Conservation (phyloP, 331 rosid species). For the Rhamnella rubrinervis region DNA sequence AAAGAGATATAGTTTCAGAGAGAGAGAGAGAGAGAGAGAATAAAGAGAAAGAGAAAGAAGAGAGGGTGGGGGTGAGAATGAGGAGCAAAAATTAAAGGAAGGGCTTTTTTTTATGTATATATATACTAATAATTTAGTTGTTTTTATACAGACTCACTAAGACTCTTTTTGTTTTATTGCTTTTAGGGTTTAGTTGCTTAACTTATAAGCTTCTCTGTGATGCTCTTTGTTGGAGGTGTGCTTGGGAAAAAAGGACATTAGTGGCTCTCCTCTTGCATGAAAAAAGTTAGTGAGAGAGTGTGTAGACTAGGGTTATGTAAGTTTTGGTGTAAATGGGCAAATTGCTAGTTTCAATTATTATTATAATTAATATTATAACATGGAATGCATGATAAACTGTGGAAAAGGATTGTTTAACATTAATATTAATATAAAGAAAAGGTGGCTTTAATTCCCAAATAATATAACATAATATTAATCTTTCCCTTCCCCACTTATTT, state of each 20-base stretch:
- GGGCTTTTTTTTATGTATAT: constrained; percentile 57
- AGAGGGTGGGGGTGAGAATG: constrained; percentile 32
- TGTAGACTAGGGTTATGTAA: not conserved
- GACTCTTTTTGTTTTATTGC: constrained; percentile 65
- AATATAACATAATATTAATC: too few relatives aligned
- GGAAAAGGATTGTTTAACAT: constrained; percentile 26
- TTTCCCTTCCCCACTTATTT: constrained; percentile 43
- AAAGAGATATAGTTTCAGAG: constrained; percentile 1
- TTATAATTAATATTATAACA: too few relatives aligned
- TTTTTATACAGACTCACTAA: constrained; percentile 19
- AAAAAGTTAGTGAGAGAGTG: constrained; percentile 32
- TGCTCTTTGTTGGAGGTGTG: constrained; percentile 28
- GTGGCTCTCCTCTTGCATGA: constrained; percentile 52
- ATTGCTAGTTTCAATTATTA: too few relatives aligned
- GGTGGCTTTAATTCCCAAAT: not conserved
- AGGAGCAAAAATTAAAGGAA: constrained; percentile 63
- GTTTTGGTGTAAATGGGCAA: too few relatives aligned
- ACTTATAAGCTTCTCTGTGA: constrained; percentile 64
- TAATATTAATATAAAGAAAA: too few relatives aligned
- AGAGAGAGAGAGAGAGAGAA: constrained; percentile 22
- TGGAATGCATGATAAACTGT: constrained; percentile 30
- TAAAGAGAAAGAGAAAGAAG: constrained; percentile 26
- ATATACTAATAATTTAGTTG: constrained; percentile 48
- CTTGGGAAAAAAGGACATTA: constrained; percentile 30
- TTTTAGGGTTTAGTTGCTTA: constrained; percentile 75